phyloP scores from a whole-genome alignment of 495 filamentous ascomycete species.

The Gamarada debralockiae region DNA sequence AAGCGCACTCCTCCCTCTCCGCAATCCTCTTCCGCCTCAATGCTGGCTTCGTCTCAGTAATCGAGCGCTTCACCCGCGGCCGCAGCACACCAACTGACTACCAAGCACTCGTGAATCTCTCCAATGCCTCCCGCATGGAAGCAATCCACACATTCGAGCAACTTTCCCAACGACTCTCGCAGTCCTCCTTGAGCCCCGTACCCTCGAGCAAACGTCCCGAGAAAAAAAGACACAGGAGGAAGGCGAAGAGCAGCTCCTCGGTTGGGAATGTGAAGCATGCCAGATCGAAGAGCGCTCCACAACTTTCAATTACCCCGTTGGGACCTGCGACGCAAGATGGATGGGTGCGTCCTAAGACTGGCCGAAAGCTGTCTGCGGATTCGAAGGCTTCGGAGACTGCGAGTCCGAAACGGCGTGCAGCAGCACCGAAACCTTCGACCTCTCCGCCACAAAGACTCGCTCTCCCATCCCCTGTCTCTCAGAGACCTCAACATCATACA shows the following conservation, averaged over 20 bases:
- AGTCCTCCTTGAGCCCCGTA: constrained; percentile 8
- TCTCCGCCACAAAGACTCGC: not conserved
- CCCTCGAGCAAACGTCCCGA: not conserved
- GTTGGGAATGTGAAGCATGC: not conserved
- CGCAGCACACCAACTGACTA: constrained; percentile 22
- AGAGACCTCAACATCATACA: not conserved
- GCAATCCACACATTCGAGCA: constrained; percentile 25
- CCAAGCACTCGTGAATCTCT: constrained; percentile 18
- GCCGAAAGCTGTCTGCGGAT: constrained; percentile 11
- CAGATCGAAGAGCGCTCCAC: constrained; percentile 13
- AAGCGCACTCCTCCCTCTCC: constrained; percentile 22
- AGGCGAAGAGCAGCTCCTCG: not conserved
- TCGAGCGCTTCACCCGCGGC: constrained; percentile 19
- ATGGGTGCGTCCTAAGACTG: constrained; percentile 16
- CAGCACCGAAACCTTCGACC: not conserved
- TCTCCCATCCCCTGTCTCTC: not conserved
- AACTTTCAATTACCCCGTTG: constrained; percentile 13
- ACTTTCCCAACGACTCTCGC: constrained; percentile 19
- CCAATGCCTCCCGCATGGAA: constrained; percentile 21
- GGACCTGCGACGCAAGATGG: constrained; percentile 16
- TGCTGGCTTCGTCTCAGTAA: constrained; percentile 23
- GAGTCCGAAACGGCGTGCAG: not conserved
- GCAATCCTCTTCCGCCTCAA: constrained; percentile 24
- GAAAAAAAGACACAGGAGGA: not conserved
- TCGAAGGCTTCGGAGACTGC: constrained; percentile 5